Evolutionary conservation across 768 basidiomycete species (phyloP), one percentile per base, ranked within the genome.

Genomic region (Hericium rajendrae): DNA sequence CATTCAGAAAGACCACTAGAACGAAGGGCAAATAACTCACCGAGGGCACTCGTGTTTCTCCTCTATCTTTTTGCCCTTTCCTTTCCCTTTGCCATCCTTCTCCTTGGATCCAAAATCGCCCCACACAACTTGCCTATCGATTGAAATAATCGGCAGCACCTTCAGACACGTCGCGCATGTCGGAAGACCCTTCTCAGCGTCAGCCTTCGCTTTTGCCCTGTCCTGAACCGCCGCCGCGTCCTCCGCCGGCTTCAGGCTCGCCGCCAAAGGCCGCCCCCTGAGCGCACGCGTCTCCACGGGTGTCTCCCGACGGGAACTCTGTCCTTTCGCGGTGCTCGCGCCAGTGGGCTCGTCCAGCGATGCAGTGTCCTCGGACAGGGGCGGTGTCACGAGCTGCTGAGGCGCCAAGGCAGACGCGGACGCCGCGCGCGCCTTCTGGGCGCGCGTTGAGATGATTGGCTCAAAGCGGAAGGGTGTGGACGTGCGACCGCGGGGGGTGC

Each of bases 61-160:
- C 59, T 71, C 69, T 59, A 74, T 53, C 37, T 69, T 66, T 60
- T 71, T 69, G 46, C 70, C 68, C 50, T 65, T 66, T 43, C 69
- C 65, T 41, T 70, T 67, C 8, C 69, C 74, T 68, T 83, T 84
- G 65, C 79, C 83, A 68, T 50, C 24, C 18, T 73, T 79, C 51
- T 74, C 74, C 37, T 78, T 72, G 55, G 67, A 73, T 63, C 83
- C 81, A 43, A 85, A 72, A 20, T 59, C 55, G 8, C 87, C 88
- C 85, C 86, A 89, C 38, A 89, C 85, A 22, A 89, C 79, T 68
- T 84, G 76, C 43, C 79, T 80, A 69, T 88, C 85, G 26, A 89
- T 83, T 52, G 84, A 79, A 62, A 90, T 90, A 58, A 91, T 78
- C 2, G 88, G 88, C 62, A 91, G 68, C 53, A 89, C 73, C 66